phyloP scores from a whole-genome alignment of 768 basidiomycete species.

The Daedaleopsis sinensis region DNA sequence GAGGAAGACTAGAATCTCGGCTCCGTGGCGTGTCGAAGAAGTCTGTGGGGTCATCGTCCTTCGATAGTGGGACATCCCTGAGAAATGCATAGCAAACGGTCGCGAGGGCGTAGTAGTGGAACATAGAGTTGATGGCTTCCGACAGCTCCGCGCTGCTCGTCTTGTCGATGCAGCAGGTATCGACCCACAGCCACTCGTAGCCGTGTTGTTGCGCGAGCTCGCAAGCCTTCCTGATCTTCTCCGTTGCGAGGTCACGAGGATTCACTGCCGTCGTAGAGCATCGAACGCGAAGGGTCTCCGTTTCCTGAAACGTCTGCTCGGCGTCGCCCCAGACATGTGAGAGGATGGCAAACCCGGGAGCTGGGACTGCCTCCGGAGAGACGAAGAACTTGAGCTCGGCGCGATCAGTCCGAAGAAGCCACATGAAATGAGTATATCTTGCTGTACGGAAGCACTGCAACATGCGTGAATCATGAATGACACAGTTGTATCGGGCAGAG shows the following conservation, averaged over 20 bases:
- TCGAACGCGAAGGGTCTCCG: neutral
- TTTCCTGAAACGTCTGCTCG: conserved; percentile 1
- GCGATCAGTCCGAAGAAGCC: too few species aligned
- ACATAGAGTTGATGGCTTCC: conserved; percentile 1
- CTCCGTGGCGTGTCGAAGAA: too few species aligned
- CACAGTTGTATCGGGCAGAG: too few species aligned
- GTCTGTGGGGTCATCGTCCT: neutral
- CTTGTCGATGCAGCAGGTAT: conserved; percentile 1
- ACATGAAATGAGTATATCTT: too few species aligned
- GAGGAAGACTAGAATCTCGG: too few species aligned
- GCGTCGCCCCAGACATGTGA: conserved; percentile 1
- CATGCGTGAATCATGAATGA: too few species aligned
- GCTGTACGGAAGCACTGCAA: too few species aligned
- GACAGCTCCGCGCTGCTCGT: neutral
- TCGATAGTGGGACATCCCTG: neutral
- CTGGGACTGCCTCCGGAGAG: neutral
- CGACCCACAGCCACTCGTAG: conserved; percentile 1
- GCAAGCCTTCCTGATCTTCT: neutral
- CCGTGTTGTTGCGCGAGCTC: neutral
- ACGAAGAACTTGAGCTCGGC: neutral
- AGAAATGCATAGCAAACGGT: neutral
- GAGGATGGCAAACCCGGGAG: conserved; percentile 3
- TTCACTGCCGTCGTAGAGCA: neutral
- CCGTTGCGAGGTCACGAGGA: neutral
- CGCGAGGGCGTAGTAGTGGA: neutral